These are phyloP conservation scores for Leccinum boreale DNA, from an alignment of 768 basidiomycete species.

Conservation along the genomic window DNA sequence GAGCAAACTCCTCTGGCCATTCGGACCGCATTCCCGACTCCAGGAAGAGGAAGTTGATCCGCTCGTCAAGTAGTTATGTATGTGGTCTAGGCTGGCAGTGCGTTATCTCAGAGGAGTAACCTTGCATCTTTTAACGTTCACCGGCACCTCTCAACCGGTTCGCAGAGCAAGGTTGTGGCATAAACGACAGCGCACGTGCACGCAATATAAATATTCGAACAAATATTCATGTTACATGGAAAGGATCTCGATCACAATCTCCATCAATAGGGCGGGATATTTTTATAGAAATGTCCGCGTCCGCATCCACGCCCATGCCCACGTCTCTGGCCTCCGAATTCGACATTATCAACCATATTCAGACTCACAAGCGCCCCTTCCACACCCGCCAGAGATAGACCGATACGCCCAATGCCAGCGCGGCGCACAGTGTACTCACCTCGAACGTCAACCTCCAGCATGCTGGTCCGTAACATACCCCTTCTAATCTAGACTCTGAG, in stretches of 20 bases:
- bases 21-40: background rate
- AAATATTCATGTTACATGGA: background rate
- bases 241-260: background rate
- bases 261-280: too few species aligned
- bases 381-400: conserved; percentile 60
- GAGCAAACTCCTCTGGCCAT: background rate
- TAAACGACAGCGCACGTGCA: background rate
- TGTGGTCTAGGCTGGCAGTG: background rate
- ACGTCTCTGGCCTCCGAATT: background rate
- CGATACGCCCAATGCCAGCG: conserved; percentile 43
- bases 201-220: background rate
- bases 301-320: background rate
- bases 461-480: conserved; percentile 49
- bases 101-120: background rate
- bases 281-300: background rate
- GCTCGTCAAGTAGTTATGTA: background rate
- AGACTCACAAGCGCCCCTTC: conserved; percentile 49
- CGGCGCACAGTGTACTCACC: conserved; percentile 41
- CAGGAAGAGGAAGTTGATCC: background rate
- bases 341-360: background rate
- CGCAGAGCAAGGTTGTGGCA: background rate
- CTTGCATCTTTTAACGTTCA: background rate
- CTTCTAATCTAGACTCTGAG: conserved; percentile 16
- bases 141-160: background rate
- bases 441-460: conserved; percentile 73